phyloP scores from a whole-genome alignment of 176 grass and related monocot genomes.

The Oryza officinalis region DNA sequence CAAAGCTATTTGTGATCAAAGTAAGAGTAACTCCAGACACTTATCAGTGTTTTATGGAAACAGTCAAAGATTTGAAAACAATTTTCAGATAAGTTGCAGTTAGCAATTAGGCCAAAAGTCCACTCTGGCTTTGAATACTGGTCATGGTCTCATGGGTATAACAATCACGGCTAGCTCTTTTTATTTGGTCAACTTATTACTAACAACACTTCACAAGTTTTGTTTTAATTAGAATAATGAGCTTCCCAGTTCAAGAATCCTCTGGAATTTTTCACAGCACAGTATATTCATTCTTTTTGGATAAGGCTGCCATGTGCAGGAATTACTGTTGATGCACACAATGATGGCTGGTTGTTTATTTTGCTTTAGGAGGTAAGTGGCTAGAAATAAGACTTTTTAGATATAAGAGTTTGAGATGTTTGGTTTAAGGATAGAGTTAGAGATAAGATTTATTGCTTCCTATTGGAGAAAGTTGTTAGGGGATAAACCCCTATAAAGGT shows the following conservation, averaged over 20 bases:
- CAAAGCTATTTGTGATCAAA: background rate
- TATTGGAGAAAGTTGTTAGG: too few relatives aligned
- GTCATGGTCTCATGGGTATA: background rate
- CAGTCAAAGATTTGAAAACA: background rate
- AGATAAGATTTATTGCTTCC: too few relatives aligned
- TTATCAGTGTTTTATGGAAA: slow-evolving; percentile 23
- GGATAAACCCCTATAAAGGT: too few relatives aligned
- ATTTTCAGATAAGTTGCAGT: background rate
- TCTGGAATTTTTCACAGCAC: background rate
- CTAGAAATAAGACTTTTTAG: too few relatives aligned
- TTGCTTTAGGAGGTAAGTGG: too few relatives aligned
- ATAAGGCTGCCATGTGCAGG: too few relatives aligned
- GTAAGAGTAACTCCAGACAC: background rate
- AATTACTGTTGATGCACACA: too few relatives aligned
- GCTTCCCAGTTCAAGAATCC: background rate
- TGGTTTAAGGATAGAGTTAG: too few relatives aligned
- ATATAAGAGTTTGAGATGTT: too few relatives aligned
- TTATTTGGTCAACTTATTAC: slow-evolving; percentile 19
- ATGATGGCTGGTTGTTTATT: too few relatives aligned
- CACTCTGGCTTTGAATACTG: background rate
- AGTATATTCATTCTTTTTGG: too few relatives aligned
- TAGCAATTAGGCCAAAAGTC: background rate
- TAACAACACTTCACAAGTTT: background rate
- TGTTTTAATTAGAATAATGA: slow-evolving; percentile 5
- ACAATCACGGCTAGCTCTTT: background rate